These are phyloP conservation scores for Chlorokybus atmophyticus DNA, from an alignment of 139 green algal genomes.

Conservation along the genomic window DNA sequence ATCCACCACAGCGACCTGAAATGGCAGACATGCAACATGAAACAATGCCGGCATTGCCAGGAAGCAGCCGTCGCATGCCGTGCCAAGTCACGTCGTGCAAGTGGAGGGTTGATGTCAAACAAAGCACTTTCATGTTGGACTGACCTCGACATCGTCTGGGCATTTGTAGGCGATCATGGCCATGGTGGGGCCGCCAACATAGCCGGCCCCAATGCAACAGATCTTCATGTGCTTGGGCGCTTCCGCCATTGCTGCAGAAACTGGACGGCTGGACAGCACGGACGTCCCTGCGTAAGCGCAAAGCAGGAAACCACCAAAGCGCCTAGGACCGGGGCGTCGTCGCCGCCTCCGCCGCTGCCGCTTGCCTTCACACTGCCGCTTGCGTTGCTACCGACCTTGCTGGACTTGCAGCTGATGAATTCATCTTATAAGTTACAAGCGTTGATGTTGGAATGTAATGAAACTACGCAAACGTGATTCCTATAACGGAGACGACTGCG, in stretches of 20 bases:
- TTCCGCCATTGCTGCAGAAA: too few species aligned
- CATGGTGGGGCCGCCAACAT: conserved; percentile 81
- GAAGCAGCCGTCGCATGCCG: neutral
- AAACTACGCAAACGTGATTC: too few species aligned
- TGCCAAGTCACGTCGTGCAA: neutral
- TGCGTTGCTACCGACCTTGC: too few species aligned
- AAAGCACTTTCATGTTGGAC: conserved; percentile 46
- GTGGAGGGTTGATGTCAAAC: neutral
- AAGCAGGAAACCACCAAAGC: neutral
- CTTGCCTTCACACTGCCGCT: too few species aligned
- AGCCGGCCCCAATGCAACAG: conserved; percentile 38
- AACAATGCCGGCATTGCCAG: neutral
- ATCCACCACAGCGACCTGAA: conserved; percentile 81
- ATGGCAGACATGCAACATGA: neutral
- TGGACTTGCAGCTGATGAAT: too few species aligned
- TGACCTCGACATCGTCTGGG: conserved; percentile 56
- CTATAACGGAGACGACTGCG: too few species aligned
- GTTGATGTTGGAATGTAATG: too few species aligned
- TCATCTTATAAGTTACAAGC: too few species aligned
- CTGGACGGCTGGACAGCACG: too few species aligned
- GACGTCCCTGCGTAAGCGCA: neutral
- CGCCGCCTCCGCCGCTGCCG: too few species aligned
- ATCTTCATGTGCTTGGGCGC: conserved; percentile 31
- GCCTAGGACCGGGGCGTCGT: too few species aligned
- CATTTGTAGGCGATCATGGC: conserved; percentile 89